Base-by-base conservation (phyloP, 306 rosid species). In the Pachyrhizus erosus region DNA sequence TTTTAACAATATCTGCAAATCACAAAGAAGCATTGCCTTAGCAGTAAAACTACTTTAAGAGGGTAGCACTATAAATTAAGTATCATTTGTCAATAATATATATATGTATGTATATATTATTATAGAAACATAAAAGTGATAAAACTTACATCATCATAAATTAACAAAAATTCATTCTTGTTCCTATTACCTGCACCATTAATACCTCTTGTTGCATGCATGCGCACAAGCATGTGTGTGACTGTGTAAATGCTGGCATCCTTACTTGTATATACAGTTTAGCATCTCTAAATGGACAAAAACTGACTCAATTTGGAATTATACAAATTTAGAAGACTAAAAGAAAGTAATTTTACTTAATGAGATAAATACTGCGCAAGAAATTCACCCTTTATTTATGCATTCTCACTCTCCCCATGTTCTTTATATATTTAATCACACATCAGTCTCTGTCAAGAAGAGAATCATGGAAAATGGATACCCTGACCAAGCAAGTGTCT, bases 1-100 rank as follows among this genome's bases (percentile, higher is more conserved):
- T 94, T 78, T 83, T 89, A 84, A 94, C 79, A 62, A 94, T 87
- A 80, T 91, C 98, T 92, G 92, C 80, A 83, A 78, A 89, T 24
- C 60, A 65, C 86, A 86, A 54, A 77, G 49, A 60, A 70, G 43
- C 40, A 40, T 23, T 49, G 31, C n/a, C 61, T 80, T 62, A 24
- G 4, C 18, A 80, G 45, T 55, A 80, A 68, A 65, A 74, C 15
- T 51, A 73, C 77, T 18, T 5, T 34, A 1, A 24, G 33, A 76
- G 57, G 54, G 49, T 62, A 61, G 65, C 33, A 71, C 42, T 2
- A 64, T 34, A 33, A 71, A 70, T 70, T 64, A 60, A 37, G 66
- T 64, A 40, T 66, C 7, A 15, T 48, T 17, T 49, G 9, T 49
- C 55, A 2, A 49, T 12, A 42, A 49, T 48, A 48, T 5, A 48